Evolutionary conservation across 768 basidiomycete genomes (phyloP), one percentile per base, ranked within the genome.

Genomic region (Macrolepiota albuminosa): DNA sequence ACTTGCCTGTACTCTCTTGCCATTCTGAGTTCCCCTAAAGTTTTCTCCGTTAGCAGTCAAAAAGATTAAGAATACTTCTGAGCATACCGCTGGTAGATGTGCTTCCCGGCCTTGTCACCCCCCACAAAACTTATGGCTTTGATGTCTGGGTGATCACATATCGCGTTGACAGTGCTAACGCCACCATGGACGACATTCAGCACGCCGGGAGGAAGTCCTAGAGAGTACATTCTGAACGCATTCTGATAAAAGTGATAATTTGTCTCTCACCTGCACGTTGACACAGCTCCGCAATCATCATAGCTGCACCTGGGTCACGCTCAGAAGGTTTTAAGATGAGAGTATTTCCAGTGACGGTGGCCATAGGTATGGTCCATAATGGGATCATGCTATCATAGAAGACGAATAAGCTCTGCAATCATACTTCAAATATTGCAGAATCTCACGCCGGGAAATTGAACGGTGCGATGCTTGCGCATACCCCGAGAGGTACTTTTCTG

Each of bases 81-180:
- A 4, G 62, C 71, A 64, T 65, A 83, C 90, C 93, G 80, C 67
- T 95, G 85, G 67, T 93, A 98, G 61, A 99, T 99, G 66, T 98
- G 93, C 65, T 85, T 88, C 37, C 96, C 96, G 4, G 96, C 96
- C 31, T 81, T 81, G 71, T 99, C 93, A 31, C 93, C 93, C 16
- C 96, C 96, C 8, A 99, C 96, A 68, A 99, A 98, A 63, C 92
- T 93, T 69, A 98, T 95, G 4, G 96, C 96, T 69, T 86, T 94
- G 77, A 99, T 93, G 3, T 80, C 75, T 4, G 94, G 89, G 68
- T 95, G 85, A 69, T 98, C 95, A 70, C 95, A 98, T 54, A 99
- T 94, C 13, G 88, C 83, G 66, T 98, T 96, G 50, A 99, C 96
- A 2, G 93, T 94, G 1, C 88, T 85, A 33, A 89, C 86, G 8